Evolutionary conservation across 768 basidiomycete species (phyloP).

Genomic region (Harrya chromipes): DNA sequence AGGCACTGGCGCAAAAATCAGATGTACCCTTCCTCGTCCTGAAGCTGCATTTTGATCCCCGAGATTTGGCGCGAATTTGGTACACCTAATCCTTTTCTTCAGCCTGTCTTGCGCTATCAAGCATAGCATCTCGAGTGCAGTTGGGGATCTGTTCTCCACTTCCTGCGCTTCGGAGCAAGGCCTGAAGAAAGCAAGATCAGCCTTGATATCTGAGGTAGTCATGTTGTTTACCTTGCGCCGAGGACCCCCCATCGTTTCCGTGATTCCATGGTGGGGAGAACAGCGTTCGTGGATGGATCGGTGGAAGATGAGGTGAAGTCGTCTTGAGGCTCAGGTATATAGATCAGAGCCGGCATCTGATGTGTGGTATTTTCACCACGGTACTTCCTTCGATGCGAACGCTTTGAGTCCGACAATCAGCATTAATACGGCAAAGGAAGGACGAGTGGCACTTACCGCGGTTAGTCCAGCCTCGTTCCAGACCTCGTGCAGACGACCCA

Average conservation of each 20-base stretch:
- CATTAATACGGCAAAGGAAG: background rate
- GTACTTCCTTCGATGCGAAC: slow-evolving; percentile 20
- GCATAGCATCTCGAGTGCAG: slow-evolving; percentile 5
- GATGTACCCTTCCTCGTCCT: background rate
- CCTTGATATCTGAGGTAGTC: no score
- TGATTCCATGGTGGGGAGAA: background rate
- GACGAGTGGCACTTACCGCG: slow-evolving; percentile 12
- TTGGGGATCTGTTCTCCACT: slow-evolving; percentile 5
- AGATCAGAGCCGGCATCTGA: slow-evolving; percentile 10
- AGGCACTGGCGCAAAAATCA: background rate
- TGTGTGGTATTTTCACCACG: slow-evolving; percentile 2
- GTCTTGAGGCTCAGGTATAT: slow-evolving; percentile 7
- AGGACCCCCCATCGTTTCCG: slow-evolving; percentile 17
- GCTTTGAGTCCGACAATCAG: slow-evolving; percentile 13
- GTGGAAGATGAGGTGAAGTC: background rate
- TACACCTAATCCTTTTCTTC: slow-evolving; percentile 16
- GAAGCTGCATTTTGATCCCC: background rate
- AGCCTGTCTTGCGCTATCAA: slow-evolving; percentile 16
- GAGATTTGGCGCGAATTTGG: slow-evolving; percentile 26
- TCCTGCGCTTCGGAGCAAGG: slow-evolving; percentile 5
- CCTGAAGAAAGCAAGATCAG: slow-evolving; percentile 10
- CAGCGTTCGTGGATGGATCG: slow-evolving; percentile 2
- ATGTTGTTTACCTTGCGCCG: slow-evolving; percentile 17
- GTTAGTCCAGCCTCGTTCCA: slow-evolving; percentile 28
- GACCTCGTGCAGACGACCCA: slow-evolving; percentile 15